Evolutionary conservation across 2,329 filamentous ascomycete species (phyloP).

Genomic region (Penicillium brevicompactum): DNA sequence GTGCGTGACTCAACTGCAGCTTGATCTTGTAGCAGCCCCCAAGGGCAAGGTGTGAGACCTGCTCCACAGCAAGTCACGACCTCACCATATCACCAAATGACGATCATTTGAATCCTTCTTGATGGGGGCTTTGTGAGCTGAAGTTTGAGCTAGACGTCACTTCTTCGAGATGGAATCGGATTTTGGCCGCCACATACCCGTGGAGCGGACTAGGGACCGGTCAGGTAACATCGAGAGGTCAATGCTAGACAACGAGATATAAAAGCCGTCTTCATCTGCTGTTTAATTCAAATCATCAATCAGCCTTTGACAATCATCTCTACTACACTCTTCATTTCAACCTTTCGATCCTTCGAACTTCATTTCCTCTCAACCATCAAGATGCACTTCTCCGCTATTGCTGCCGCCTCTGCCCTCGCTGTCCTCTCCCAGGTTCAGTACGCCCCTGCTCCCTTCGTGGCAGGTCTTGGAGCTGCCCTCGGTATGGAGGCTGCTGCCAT

Average conservation of each 20-base stretch:
- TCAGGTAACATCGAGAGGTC: neutral
- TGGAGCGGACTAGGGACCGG: neutral
- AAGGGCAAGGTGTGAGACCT: neutral
- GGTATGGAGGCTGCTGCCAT: neutral
- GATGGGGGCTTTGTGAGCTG: neutral
- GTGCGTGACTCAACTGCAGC: neutral
- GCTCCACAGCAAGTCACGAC: neutral
- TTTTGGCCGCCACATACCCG: neutral
- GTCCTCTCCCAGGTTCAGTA: conserved; percentile 7
- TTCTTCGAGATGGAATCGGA: neutral
- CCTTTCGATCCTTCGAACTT: neutral
- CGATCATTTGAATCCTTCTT: neutral
- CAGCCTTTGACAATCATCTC: neutral
- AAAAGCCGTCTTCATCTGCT: neutral
- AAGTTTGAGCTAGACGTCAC: neutral
- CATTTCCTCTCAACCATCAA: neutral
- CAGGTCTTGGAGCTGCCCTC: neutral
- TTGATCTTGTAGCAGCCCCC: neutral
- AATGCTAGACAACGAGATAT: neutral
- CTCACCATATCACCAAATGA: neutral
- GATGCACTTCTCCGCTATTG: conserved; percentile 2
- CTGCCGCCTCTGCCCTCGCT: neutral
- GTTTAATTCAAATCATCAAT: neutral
- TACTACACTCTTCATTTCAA: neutral
- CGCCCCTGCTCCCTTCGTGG: conserved; percentile 2